Conservation (phyloP, 2,329 filamentous ascomycete species). For the Nakataea oryzae region DNA sequence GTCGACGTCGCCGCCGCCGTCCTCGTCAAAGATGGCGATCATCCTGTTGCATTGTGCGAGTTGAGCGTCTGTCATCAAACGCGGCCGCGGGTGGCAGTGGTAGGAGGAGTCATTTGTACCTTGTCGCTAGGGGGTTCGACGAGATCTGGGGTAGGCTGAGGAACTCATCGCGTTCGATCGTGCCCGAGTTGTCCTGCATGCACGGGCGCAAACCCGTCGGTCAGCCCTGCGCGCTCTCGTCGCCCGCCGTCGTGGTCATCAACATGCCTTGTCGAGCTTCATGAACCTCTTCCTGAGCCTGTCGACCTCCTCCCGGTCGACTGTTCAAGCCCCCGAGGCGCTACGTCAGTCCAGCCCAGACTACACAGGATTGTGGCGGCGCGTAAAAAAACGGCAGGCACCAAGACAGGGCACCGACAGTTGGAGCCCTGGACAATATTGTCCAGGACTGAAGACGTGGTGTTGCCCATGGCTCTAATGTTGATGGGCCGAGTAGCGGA, state of each 20-base stretch:
- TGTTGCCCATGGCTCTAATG: slow-evolving; percentile 48
- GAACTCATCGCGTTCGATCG: slow-evolving; percentile 97
- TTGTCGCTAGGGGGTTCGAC: slow-evolving; percentile 91
- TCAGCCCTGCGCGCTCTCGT: background rate
- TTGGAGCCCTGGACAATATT: slow-evolving; percentile 95
- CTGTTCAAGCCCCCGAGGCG: slow-evolving; percentile 30
- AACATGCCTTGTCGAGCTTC: slow-evolving; percentile 89
- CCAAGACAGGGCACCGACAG: slow-evolving; percentile 45
- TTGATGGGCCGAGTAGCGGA: no score
- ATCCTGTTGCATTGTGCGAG: slow-evolving; percentile 53
- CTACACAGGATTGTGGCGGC: background rate
- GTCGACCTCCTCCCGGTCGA: slow-evolving; percentile 95
- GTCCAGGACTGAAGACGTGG: slow-evolving; percentile 69
- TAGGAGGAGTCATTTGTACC: slow-evolving; percentile 40
- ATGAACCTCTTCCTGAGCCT: slow-evolving; percentile 94
- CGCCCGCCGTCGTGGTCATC: background rate
- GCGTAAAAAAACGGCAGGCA: background rate
- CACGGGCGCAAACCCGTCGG: background rate
- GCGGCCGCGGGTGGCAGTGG: no score
- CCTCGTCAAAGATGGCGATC: slow-evolving; percentile 99
- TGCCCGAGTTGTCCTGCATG: slow-evolving; percentile 84
- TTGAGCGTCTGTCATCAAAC: no score
- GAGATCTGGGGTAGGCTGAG: slow-evolving; percentile 94
- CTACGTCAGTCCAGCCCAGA: background rate
- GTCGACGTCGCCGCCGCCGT: slow-evolving; percentile 94